These are phyloP conservation scores for Botryosphaeria dothidea DNA, from an alignment of 2,329 filamentous ascomycete species.

Conservation along the genomic window DNA sequence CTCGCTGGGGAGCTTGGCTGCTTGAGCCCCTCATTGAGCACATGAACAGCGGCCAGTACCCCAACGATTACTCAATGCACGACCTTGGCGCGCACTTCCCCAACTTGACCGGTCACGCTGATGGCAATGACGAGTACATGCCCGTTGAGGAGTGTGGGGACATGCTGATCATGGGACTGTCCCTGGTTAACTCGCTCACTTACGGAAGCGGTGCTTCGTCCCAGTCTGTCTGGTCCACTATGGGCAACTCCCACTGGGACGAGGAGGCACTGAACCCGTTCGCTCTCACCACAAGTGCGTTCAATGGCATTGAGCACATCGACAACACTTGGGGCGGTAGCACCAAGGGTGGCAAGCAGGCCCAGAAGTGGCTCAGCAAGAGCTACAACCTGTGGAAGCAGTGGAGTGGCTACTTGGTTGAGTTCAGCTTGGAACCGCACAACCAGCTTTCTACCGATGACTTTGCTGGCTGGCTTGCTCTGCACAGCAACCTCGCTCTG, in stretches of 20 bases:
- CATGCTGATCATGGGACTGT: slow-evolving; percentile 81
- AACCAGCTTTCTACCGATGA: slow-evolving; percentile 83
- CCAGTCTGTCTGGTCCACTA: slow-evolving; percentile 60
- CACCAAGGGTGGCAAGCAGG: slow-evolving; percentile 55
- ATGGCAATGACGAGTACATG: slow-evolving; percentile 72
- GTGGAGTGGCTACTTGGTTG: slow-evolving; percentile 78
- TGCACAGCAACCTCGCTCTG: slow-evolving; percentile 79
- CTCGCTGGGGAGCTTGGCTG: slow-evolving; percentile 75
- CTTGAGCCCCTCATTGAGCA: slow-evolving; percentile 80
- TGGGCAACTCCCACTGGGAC: slow-evolving; percentile 33
- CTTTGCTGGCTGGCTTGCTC: slow-evolving; percentile 74
- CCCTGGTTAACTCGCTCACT: slow-evolving; percentile 71
- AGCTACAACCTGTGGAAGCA: slow-evolving; percentile 74
- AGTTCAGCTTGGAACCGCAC: slow-evolving; percentile 71
- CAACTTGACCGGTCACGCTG: slow-evolving; percentile 72
- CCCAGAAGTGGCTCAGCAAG: slow-evolving; percentile 64
- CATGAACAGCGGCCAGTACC: slow-evolving; percentile 79
- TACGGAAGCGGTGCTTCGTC: slow-evolving; percentile 60
- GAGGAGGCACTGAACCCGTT: slow-evolving; percentile 42
- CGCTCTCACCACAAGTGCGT: slow-evolving; percentile 51
- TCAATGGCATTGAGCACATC: slow-evolving; percentile 57
- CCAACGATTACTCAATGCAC: slow-evolving; percentile 79
- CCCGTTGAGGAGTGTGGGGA: slow-evolving; percentile 78
- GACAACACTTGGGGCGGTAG: slow-evolving; percentile 63
- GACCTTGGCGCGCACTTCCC: slow-evolving; percentile 73